Base-by-base conservation (phyloP, 352 stramenopile genomes). In the Phytophthora boehmeriae region DNA sequence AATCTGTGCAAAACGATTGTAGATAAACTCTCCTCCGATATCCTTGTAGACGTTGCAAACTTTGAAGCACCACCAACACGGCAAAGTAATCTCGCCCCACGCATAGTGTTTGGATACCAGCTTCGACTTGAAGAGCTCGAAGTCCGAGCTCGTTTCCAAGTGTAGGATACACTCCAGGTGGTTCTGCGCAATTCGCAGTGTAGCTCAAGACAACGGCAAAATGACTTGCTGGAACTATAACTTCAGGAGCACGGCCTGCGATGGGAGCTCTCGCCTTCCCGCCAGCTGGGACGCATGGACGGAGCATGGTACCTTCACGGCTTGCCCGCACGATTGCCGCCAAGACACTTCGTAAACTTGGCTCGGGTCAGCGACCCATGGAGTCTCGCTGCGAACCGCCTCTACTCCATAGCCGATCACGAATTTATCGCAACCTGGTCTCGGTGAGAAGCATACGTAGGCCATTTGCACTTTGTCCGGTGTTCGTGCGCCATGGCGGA, bases 321-420 rank as follows among this genome's bases (percentile, higher is more conserved):
- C 19, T 4, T 8, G n/a, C 38, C 13, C 19, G 34, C 9, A 17
- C 38, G 13, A 22, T 35, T 43, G 57, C 25, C 16, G 51, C 1
- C 42, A 42, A 51, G 65, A 44, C 43, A 55, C 49, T 32, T 68
- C 32, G 52, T 65, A 68, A 63, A 41, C 46, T 46, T 59, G 25
- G 52, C 66, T 71, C 49, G 44, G 57, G 34, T 54, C 56, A 57
- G 25, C 32, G 19, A 8, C 19, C 8, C 55, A 66, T 66, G 48
- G 48, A 27, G 13, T 23, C 19, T 42, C 45, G 27, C 27, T 53
- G 35, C 34, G 59, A 73, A 73, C 64, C 57, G 64, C 53, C 64
- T 73, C 51, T 71, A 67, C 63, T 61, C 50, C 36, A 60, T 17
- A 35, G 27, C 34, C 30, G 47, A 60, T 69, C 64, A 66, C 49